phyloP scores from a whole-genome alignment of 108 stramenopile species.

The Parmales sp. region DNA sequence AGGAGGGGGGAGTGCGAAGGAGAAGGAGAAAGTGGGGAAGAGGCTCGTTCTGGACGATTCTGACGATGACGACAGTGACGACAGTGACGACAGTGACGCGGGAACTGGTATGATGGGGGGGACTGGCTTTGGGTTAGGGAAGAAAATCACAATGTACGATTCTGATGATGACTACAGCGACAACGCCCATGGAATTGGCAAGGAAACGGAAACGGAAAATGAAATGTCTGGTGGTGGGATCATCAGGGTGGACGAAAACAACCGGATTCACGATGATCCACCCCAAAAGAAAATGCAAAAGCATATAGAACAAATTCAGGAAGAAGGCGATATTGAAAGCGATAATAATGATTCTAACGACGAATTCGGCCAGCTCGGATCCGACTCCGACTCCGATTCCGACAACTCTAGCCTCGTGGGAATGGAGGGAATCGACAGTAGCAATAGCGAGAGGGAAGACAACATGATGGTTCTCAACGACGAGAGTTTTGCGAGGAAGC shows the following conservation, averaged over 20 bases:
- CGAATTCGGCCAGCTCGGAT: not conserved
- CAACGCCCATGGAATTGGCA: not conserved
- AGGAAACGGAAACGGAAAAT: conserved; percentile 18
- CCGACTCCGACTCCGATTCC: not conserved
- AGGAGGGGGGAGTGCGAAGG: not conserved
- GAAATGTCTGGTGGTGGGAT: conserved; percentile 23
- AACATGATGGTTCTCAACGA: not conserved
- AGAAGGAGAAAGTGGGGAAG: not conserved
- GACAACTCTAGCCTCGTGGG: not conserved
- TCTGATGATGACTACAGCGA: conserved; percentile 6
- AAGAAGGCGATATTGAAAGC: conserved; percentile 16
- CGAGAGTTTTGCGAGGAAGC: not conserved
- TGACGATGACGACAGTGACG: conserved; percentile 23
- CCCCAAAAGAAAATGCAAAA: not conserved
- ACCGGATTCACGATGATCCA: not conserved
- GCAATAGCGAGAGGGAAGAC: conserved; percentile 15
- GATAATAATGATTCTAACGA: conserved; percentile 29
- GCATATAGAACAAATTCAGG: conserved; percentile 15
- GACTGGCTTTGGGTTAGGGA: no score
- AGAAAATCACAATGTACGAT: not conserved
- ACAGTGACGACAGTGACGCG: conserved; percentile 20
- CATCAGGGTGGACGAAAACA: conserved; percentile 30
- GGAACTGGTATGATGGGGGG: conserved; percentile 7
- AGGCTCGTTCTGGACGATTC: not conserved
- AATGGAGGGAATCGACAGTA: not conserved